Evolutionary conservation across 441 rosid genomes (phyloP), one percentile per base, ranked within the genome.

Genomic region (Gossypium gossypioides): DNA sequence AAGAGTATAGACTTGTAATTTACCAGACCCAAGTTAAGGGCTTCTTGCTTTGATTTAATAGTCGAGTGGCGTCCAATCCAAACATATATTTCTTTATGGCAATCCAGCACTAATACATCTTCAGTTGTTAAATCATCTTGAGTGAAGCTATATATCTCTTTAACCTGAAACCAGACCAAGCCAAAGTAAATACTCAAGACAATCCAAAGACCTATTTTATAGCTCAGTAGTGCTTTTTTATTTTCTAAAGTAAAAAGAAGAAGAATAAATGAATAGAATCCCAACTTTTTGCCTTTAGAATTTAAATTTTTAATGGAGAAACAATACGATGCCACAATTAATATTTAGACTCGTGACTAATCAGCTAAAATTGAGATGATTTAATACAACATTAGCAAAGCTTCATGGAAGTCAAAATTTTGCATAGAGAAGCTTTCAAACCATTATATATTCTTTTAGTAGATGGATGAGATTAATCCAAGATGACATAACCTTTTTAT

Each of bases 111-210:
- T 40, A 90, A 76, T 70, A 93, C 86, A 83, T 91, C 98, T 81
- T 93, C 98, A 13, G 98, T 88, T 67, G 91, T 89, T 79, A 93
- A 83, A 84, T 93, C 98, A 83, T 91, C 95, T 81, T 91, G 98
- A 16, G 90, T 79, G 81, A 85, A 93, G 87, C 86, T 91, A 84
- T 86, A 85, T 79, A 93, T 86, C 86, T 91, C 98, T 71, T 84
- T 87, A 75, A 87, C 89, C 98, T 91, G 90, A 80, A 73, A 72
- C 37, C 63, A 34, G 50, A 13, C 58, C 29, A 40, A 19, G 48
- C 42, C 10, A 66, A 44, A 42, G 42, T 65, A 63, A 78, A 59
- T 59, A 51, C 22, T 27, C 55, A 65, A 58, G 58, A 37, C 62
- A 72, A 76, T 40, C 52, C 21, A 51, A 62, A 42, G 48, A 50